Base-by-base conservation (phyloP, 2,329 filamentous ascomycete species). In the Cytospora leucostoma region DNA sequence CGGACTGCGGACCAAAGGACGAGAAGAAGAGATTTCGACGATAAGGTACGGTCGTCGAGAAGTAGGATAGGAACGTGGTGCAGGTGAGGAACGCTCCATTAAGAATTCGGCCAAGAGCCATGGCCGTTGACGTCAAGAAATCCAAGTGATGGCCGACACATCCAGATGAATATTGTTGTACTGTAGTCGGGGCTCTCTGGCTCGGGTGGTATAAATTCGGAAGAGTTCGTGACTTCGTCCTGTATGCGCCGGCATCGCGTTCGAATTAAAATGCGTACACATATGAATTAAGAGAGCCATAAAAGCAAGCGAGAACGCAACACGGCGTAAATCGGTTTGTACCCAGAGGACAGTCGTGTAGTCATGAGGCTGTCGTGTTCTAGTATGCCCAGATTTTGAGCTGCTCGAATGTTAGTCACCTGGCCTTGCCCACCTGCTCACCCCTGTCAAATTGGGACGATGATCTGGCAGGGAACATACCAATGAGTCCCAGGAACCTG, bases 401-500 rank as follows among this genome's bases (percentile, higher is more conserved):
- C 91, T 93, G 67, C 49, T 56, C 53, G 56, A 59, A 62, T 65
- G 73, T 79, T 72, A 78, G 74, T 68, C 27, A 67, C 35, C 15
- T 4, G 19, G 32, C 5, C 13, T 34, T 37, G 21, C 8, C 44
- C 44, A 10, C 44, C 27, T 52, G 17, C n/a, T 34, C n/a, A 2
- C 27, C 19, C 87, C 27, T 27, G 4, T 70, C 37, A 4, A 11
- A 17, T 5, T 50, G 11, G 15, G 0, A 4, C 21, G 12, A 35
- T n/a, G 12, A 38, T 17, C 8, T 32, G 32, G 15, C 5, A 47
- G n/a, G 6, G 40, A 62, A 85, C 92, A 81, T 86, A 98, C 95
- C 84, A 97, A 85, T 73, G 95, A 97, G 81, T 99, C 95, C 95
- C 95, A 99, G 70, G 95, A 99, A 77, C 95, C 95, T 74, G 95